A percentile compares a stretch with the other conserved stretches of the same genome.
Conservation (phyloP, 1,139 yeast species). For the Geotrichum citri-aurantii region DNA sequence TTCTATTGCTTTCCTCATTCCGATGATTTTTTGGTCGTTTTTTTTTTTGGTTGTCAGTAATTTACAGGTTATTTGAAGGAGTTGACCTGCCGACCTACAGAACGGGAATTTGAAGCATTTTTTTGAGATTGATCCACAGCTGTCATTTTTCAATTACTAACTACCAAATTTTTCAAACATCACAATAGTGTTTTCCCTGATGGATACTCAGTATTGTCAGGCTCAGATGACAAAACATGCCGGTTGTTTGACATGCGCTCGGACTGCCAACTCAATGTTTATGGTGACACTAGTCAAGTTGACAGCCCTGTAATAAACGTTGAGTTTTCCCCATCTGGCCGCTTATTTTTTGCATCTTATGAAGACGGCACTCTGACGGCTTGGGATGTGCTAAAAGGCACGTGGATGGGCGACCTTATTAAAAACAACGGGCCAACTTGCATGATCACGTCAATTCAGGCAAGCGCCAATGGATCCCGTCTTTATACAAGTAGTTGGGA, state of each 20-base stretch:
- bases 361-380: constrained; percentile 68
- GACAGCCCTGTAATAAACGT: constrained; percentile 48
- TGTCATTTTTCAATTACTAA: neutral
- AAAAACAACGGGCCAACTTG: constrained; percentile 33
- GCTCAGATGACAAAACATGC: constrained; percentile 76
- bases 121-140: no score
- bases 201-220: constrained; percentile 52
- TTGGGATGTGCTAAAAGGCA: constrained; percentile 72
- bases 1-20: neutral
- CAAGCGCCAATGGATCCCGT: constrained; percentile 64
- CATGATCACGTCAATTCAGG: constrained; percentile 56
- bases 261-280: constrained; percentile 61
- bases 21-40: neutral
- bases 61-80: no score
- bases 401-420: constrained; percentile 49
- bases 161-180: neutral
- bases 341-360: constrained; percentile 69
- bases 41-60: neutral
- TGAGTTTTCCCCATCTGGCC: constrained; percentile 70
- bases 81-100: no score
- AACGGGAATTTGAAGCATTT: no score
- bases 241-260: constrained; percentile 70
- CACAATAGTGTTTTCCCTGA: constrained; percentile 50
- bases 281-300: constrained; percentile 37
- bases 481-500: constrained; percentile 38